Conservation (phyloP, 2,329 filamentous ascomycete species). For the Ophiostoma sp. region DNA sequence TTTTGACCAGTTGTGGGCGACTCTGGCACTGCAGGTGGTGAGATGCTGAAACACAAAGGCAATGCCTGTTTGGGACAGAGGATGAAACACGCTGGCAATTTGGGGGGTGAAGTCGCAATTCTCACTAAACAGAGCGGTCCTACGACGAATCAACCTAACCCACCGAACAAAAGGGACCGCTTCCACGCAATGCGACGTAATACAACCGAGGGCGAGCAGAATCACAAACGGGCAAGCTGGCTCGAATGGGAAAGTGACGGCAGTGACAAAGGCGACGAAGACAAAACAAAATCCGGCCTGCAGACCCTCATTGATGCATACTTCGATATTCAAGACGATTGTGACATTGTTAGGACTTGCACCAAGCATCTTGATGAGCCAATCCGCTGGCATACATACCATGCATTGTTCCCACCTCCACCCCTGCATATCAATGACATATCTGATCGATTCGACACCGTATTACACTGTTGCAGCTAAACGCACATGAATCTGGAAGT, state of each 20-base stretch:
- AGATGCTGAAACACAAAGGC: slow-evolving; percentile 21
- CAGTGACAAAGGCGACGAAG: not conserved
- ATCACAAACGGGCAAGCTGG: not conserved
- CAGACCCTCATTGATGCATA: not conserved
- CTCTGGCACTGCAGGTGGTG: not conserved
- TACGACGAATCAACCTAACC: not conserved
- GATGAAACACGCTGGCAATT: slow-evolving; percentile 11
- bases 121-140: not conserved
- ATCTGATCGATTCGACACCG: not conserved
- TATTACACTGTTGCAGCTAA: not conserved
- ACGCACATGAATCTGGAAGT: not conserved
- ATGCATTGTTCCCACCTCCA: not conserved
- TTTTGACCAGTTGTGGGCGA: slow-evolving; percentile 9
- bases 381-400: not conserved
- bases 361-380: not conserved
- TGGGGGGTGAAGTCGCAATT: not conserved
- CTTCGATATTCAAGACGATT: not conserved
- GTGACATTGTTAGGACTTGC: not conserved
- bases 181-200: slow-evolving; percentile 1
- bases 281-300: not conserved
- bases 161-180: not conserved
- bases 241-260: not conserved
- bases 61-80: not conserved
- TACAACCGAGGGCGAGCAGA: not conserved
- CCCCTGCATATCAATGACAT: not conserved